A percentile compares a stretch with the other conserved stretches of the same genome.
These are phyloP conservation scores for Candida gigantensis DNA, from an alignment of 1,139 yeast genomes.

Conservation along the genomic window DNA sequence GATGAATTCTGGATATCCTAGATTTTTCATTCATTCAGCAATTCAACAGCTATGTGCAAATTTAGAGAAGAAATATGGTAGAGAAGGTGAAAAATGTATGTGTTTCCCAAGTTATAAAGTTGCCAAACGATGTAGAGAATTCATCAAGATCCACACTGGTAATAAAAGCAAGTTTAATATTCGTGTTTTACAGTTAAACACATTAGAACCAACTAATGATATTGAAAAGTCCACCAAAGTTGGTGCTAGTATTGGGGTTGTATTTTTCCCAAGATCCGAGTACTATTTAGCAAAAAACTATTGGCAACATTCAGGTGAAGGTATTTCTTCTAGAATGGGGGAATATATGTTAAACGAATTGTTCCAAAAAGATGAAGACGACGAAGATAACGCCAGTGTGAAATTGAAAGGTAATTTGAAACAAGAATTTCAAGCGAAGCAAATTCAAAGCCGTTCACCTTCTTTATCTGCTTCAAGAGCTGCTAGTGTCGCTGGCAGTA, in stretches of 20 bases:
- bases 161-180: conserved; percentile 27
- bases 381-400: neutral
- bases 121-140: conserved; percentile 85
- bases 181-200: conserved; percentile 76
- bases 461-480: conserved; percentile 30
- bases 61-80: conserved; percentile 63
- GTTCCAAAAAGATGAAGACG: conserved; percentile 30
- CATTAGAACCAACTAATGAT: conserved; percentile 64
- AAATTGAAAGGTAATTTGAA: conserved; percentile 22
- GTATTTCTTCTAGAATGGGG: conserved; percentile 84
- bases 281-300: conserved; percentile 73
- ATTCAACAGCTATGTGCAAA: conserved; percentile 62
- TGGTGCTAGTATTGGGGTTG: conserved; percentile 72
- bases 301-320: conserved; percentile 98
- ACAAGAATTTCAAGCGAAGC: conserved; percentile 41
- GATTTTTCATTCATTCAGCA: conserved; percentile 76
- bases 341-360: conserved; percentile 76
- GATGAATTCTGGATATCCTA: conserved; percentile 87
- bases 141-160: conserved; percentile 48
- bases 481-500: conserved; percentile 13
- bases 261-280: conserved; percentile 64
- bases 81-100: conserved; percentile 71
- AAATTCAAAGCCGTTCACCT: conserved; percentile 37
- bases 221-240: conserved; percentile 59
- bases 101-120: conserved; percentile 75